A percentile compares a stretch with the other conserved stretches of the same genome.
Evolutionary conservation across 306 rosid genomes (phyloP).

Genomic region (Lathyrus tuberosus): DNA sequence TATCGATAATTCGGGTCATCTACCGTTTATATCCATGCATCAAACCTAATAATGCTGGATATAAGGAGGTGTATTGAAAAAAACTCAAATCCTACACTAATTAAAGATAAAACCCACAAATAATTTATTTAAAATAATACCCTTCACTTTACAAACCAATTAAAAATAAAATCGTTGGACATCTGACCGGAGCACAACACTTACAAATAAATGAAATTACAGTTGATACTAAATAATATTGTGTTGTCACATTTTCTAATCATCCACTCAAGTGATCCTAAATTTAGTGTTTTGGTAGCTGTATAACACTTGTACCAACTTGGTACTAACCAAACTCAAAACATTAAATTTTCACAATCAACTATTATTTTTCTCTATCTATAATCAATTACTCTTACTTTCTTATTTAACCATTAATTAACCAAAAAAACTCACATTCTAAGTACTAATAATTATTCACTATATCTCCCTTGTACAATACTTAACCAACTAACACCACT

Average conservation of each 20-base stretch:
- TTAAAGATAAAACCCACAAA: too few relatives aligned
- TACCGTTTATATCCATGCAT: too few relatives aligned
- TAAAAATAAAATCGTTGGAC: too few relatives aligned
- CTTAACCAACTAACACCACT: constrained; percentile 94
- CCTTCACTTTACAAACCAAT: too few relatives aligned
- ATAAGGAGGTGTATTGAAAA: too few relatives aligned
- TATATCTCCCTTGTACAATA: constrained; percentile 75
- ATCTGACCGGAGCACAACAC: too few relatives aligned
- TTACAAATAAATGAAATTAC: too few relatives aligned
- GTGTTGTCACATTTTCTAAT: constrained; percentile 28
- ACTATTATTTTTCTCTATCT: background rate
- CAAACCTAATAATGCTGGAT: too few relatives aligned
- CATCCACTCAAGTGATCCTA: constrained; percentile 33
- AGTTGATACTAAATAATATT: too few relatives aligned
- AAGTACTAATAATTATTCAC: constrained; percentile 70
- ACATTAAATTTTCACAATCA: constrained; percentile 34
- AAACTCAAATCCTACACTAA: too few relatives aligned
- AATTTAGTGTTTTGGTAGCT: constrained; percentile 16
- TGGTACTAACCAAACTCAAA: constrained; percentile 32
- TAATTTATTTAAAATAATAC: too few relatives aligned
- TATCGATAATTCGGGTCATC: too few relatives aligned
- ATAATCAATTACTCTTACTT: constrained; percentile 32
- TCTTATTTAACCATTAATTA: constrained; percentile 34
- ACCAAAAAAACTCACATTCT: constrained; percentile 50
- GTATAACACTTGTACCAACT: constrained; percentile 28